A percentile compares a stretch with the other conserved stretches of the same genome.
These are phyloP conservation scores for Monilinia aucupariae DNA, from an alignment of 2,329 filamentous ascomycete genomes.

Conservation along the genomic window DNA sequence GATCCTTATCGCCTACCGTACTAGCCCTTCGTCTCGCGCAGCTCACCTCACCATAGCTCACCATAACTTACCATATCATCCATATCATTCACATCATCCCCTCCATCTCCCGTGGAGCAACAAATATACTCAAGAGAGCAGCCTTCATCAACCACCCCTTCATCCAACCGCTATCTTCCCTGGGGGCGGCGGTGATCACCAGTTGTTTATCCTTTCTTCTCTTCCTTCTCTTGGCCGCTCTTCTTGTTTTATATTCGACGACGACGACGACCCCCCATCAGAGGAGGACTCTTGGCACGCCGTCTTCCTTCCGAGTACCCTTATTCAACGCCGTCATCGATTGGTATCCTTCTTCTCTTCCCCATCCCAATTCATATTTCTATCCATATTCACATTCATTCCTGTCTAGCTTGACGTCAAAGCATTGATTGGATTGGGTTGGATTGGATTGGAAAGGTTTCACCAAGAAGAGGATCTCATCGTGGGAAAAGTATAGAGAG, in stretches of 20 bases:
- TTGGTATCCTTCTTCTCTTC: background rate
- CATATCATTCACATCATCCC: background rate
- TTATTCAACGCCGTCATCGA: too few species aligned
- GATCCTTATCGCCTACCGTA: conserved; percentile 4
- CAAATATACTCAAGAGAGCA: too few species aligned
- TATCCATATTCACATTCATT: background rate
- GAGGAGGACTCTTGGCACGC: background rate
- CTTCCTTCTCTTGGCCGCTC: background rate
- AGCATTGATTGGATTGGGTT: too few species aligned
- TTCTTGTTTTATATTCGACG: background rate
- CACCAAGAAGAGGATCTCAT: background rate
- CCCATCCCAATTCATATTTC: background rate
- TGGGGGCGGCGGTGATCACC: conserved; percentile 3
- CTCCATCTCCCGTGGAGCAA: too few species aligned
- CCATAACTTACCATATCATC: background rate
- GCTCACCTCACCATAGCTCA: background rate
- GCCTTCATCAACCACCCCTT: background rate
- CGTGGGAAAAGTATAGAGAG: conserved; percentile 14
- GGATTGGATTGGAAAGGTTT: background rate
- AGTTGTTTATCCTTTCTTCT: background rate
- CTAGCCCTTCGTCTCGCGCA: background rate
- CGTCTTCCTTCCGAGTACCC: background rate
- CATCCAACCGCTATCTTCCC: background rate
- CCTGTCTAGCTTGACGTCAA: background rate
- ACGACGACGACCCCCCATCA: too few species aligned